Evolutionary conservation across 805 yeast genomes (phyloP), one percentile per base, ranked within the genome.

Genomic region (Saturnispora saitoi): DNA sequence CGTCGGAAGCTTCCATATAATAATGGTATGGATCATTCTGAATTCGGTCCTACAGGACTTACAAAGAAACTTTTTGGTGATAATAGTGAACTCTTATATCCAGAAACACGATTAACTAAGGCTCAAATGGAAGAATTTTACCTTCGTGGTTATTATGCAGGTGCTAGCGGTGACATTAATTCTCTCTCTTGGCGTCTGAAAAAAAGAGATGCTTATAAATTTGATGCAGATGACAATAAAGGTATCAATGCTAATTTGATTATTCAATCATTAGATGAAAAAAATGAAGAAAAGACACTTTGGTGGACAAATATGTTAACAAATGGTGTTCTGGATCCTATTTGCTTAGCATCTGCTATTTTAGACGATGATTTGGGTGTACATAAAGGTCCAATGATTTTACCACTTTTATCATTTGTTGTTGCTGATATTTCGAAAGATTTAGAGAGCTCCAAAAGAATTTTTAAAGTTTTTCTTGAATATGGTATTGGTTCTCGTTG

Each of bases 401-500:
- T 89, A 36, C 82, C 86, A 15, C 77, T 89, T 63, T 59, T 93
- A 22, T 83, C 87, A 5, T 70, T 89, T 38, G 72, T 75, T 39
- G 72, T 93, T 4, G 65, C 75, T 38, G 81, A 79, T 54, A 63
- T 72, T 9, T 70, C 80, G 0, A 62, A 64, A 49, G 70, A 56
- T 46, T 64, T 64, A 3, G 53, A 59, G 43, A 65, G 17, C 7
- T 38, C 73, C 2, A 42, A 70, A 47, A 56, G 67, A 49, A 75
- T 71, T 47, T 84, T 77, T 56, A 71, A 76, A 51, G 69, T 93
- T n/a, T 86, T 83, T 43, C 69, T 93, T 41, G 96, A 90, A 60
- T 93, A 93, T 60, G 99, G 98, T 6, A 78, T 89, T 30, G 96
- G 96, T 2, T 77, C 80, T 5, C 78, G 81, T 48, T 68, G 89